These are phyloP conservation scores for Ceratobasidium papillatum DNA, from an alignment of 1,284 basidiomycete genomes.

Conservation along the genomic window DNA sequence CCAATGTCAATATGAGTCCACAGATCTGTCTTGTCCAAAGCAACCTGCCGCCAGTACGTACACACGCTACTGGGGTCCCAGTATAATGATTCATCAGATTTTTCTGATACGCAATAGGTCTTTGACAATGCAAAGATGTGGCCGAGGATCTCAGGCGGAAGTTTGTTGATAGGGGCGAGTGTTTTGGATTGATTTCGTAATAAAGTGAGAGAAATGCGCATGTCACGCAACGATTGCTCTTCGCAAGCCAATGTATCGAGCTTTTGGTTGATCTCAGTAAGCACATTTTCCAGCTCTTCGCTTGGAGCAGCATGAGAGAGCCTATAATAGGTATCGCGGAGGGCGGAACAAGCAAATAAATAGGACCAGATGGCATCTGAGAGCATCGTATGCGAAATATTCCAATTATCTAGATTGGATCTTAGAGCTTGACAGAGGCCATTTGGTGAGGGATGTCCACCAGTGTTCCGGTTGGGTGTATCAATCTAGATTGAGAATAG, in stretches of 20 bases:
- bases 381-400: no score
- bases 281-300: not conserved
- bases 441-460: no score
- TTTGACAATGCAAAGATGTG: not conserved
- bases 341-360: not conserved
- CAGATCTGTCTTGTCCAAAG: not conserved
- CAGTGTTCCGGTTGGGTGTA: no score
- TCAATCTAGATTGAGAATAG: no score
- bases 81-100: no score
- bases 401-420: no score
- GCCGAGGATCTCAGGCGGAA: not conserved
- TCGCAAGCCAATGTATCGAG: not conserved
- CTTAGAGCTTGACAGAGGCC: no score
- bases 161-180: not conserved
- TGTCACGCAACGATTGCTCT: not conserved
- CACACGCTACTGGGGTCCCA: not conserved
- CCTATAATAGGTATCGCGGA: not conserved
- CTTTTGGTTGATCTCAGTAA: not conserved
- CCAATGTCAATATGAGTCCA: slow-evolving; percentile 8
- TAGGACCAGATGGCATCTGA: not conserved
- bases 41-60: not conserved
- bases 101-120: not conserved
- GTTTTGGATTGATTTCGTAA: not conserved
- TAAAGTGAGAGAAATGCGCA: not conserved
- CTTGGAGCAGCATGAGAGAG: not conserved